Conservation (phyloP, 148 eudicot genomes). For the Persicaria tinctoria region DNA sequence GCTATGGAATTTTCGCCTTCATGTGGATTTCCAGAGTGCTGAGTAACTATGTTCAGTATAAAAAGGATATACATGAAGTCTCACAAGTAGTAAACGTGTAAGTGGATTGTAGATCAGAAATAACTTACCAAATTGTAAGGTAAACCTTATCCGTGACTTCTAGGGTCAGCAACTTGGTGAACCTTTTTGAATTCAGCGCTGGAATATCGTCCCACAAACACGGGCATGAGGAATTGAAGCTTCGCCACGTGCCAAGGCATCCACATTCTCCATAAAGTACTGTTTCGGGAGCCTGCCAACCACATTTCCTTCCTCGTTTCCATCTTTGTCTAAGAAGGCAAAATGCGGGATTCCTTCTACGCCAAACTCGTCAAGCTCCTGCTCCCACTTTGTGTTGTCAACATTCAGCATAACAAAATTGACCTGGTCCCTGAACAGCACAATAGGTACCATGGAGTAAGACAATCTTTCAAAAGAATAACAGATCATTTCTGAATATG, state of each 20-base stretch:
- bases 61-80: not conserved
- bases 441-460: not conserved
- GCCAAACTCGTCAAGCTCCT: constrained; percentile 96
- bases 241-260: too few relatives aligned
- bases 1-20: not conserved
- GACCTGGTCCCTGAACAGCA: constrained; percentile 60
- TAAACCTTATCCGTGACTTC: too few relatives aligned
- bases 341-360: constrained; percentile 99
- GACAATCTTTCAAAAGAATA: not conserved
- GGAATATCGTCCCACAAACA: too few relatives aligned
- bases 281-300: constrained; percentile 82
- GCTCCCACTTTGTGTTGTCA: constrained; percentile 98
- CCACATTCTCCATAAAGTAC: too few relatives aligned
- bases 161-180: too few relatives aligned
- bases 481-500: not conserved
- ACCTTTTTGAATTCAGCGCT: too few relatives aligned
- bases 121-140: too few relatives aligned
- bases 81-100: not conserved
- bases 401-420: constrained; percentile 98
- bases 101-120: too few relatives aligned
- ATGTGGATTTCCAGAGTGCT: not conserved
- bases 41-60: not conserved
- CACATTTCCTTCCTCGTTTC: constrained; percentile 90
- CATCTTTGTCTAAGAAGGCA: constrained; percentile 78
- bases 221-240: too few relatives aligned